Conservation (phyloP, 805 yeast species). For the Cyberlindnera subsufficiens region DNA sequence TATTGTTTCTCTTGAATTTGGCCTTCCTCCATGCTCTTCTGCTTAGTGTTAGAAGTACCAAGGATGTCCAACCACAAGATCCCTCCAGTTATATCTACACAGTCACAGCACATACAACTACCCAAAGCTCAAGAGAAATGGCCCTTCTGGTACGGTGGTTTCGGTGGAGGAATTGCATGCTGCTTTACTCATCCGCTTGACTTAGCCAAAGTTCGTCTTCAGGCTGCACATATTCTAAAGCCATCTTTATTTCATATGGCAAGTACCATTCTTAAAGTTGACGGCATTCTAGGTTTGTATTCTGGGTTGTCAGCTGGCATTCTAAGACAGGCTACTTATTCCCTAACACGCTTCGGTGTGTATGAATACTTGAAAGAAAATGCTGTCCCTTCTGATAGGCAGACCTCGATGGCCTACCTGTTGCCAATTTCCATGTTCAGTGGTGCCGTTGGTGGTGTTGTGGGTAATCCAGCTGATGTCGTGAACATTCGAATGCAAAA, state of each 20-base stretch:
- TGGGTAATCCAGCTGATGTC: conserved; percentile 86
- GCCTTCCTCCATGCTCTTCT: too few relatives aligned
- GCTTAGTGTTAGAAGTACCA: too few relatives aligned
- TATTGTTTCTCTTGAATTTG: too few relatives aligned
- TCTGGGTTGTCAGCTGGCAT: conserved; percentile 80
- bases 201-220: conserved; percentile 80
- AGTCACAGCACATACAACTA: conserved; percentile 4
- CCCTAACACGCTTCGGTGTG: conserved; percentile 82
- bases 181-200: conserved; percentile 77
- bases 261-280: conserved; percentile 47
- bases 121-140: conserved; percentile 24
- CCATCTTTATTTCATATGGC: conserved; percentile 59
- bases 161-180: conserved; percentile 63
- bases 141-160: conserved; percentile 64
- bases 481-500: conserved; percentile 90
- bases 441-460: conserved; percentile 78
- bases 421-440: conserved; percentile 80
- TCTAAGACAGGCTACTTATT: conserved; percentile 82
- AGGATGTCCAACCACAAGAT: not conserved
- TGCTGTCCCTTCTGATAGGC: conserved; percentile 32
- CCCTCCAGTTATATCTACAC: not conserved
- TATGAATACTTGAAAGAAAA: conserved; percentile 70
- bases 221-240: conserved; percentile 67
- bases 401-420: conserved; percentile 53
- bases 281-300: conserved; percentile 67